Base-by-base conservation (phyloP, 2,329 filamentous ascomycete species). In the Chrysosporium keratinophilum region DNA sequence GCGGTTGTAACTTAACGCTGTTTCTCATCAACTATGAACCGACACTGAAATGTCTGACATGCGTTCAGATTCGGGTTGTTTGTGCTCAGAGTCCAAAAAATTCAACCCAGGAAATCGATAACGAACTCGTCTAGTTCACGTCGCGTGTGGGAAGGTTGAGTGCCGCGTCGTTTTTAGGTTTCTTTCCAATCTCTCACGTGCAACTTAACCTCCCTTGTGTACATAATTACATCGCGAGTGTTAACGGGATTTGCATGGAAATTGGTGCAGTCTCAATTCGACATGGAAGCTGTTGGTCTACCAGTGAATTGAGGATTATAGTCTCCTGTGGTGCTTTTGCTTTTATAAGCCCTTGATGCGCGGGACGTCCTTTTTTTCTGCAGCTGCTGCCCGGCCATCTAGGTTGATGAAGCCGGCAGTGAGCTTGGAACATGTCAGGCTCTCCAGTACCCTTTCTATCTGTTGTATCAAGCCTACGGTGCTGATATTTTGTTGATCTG, bases 381-480 rank as follows among this genome's bases (percentile, higher is more conserved):
- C 67, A 12, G 60, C 64, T 12, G 52, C 69, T 31, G 59, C 64
- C n/a, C 62, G 63, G 52, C 56, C 57, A 39, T 58, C 60, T 19
- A 69, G 61, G 55, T 60, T 69, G 49, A 66, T 59, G 52, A 69
- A 69, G 57, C 67, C 68, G 10, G 56, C 67, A 11, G 50, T 71
- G 52, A 65, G 68, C 52, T 58, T 71, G 40, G 69, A 71, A 48
- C 69, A 71, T 64, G 69, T 71, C 44, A 59, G 65, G 51, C 15
- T 37, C 14, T 41, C 17, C 23, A 19, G 37, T 44, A 14, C 3
- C 23, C 2, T 6, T 43, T 20, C 17, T 33, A 11, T 10, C 19
- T 6, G 5, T 12, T 19, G 33, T 48, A 23, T 15, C 17, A 28
- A n/a, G 3, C 17, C 17, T n/a, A n/a, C 12, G 7, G 49, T 46